Evolutionary conservation across 2,329 filamentous ascomycete species (phyloP).

Genomic region (Incumbomyces lentus): DNA sequence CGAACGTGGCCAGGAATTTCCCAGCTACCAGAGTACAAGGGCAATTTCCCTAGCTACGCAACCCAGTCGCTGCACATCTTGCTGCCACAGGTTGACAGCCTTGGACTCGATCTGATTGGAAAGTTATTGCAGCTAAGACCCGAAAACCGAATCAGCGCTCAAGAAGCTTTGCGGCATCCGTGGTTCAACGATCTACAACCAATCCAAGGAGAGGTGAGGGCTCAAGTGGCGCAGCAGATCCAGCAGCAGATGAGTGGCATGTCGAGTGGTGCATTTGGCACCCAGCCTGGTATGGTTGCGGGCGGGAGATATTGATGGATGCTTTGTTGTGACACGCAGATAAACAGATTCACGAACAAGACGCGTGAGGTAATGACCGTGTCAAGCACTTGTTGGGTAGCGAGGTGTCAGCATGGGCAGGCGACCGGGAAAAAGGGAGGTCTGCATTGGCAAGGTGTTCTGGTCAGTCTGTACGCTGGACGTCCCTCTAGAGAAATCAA

Average conservation of each 20-base stretch:
- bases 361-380: too few species aligned
- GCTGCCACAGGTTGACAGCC: slow-evolving; percentile 76
- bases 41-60: slow-evolving; percentile 85
- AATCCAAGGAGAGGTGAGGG: slow-evolving; percentile 1
- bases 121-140: slow-evolving; percentile 88
- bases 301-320: not conserved
- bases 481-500: not conserved
- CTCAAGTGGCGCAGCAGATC: slow-evolving; percentile 12
- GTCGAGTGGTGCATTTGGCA: slow-evolving; percentile 13
- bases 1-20: slow-evolving; percentile 92
- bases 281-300: slow-evolving; percentile 17
- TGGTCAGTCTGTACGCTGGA: too few species aligned
- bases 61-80: slow-evolving; percentile 83
- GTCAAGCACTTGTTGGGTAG: too few species aligned
- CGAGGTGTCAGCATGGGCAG: too few species aligned
- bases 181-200: slow-evolving; percentile 65
- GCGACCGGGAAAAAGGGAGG: too few species aligned
- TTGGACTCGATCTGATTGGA: slow-evolving; percentile 76
- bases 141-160: slow-evolving; percentile 79
- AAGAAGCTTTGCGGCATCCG: slow-evolving; percentile 75
- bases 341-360: too few species aligned
- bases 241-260: slow-evolving; percentile 4
- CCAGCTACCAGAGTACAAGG: slow-evolving; percentile 95
- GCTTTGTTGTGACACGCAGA: too few species aligned
- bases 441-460: too few species aligned